These are phyloP conservation scores for Aureobasidium sp. DNA, from an alignment of 2,329 filamentous ascomycete species.

Conservation along the genomic window DNA sequence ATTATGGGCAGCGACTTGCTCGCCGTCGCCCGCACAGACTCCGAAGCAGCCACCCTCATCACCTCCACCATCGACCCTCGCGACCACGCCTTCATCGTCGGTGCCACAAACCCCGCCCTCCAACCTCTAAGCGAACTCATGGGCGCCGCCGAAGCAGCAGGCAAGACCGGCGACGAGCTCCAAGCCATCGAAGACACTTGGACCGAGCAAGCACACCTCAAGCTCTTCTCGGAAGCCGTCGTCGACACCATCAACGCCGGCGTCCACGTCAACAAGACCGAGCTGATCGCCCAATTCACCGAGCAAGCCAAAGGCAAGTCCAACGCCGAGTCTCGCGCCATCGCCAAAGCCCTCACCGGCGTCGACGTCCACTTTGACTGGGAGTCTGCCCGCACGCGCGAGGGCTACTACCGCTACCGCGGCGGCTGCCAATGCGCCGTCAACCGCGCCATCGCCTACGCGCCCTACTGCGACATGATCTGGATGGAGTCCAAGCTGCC, in stretches of 20 bases:
- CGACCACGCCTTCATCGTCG: constrained; percentile 90
- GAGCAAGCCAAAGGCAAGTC: constrained; percentile 70
- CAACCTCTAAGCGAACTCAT: constrained; percentile 87
- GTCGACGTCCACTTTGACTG: constrained; percentile 87
- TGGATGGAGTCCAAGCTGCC: constrained; percentile 99
- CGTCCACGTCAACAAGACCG: constrained; percentile 60
- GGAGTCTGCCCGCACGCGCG: constrained; percentile 85
- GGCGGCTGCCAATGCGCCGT: constrained; percentile 88
- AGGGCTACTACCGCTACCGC: constrained; percentile 90
- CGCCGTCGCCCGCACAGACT: constrained; percentile 89
- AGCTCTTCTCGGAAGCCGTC: constrained; percentile 87
- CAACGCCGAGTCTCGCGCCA: constrained; percentile 71
- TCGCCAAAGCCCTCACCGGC: constrained; percentile 71
- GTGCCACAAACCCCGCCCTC: constrained; percentile 76
- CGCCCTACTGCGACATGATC: constrained; percentile 65
- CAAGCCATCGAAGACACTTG: constrained; percentile 91
- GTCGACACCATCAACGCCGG: constrained; percentile 69
- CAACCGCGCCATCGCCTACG: constrained; percentile 85
- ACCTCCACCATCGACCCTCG: constrained; percentile 92
- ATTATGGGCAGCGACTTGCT: constrained; percentile 95
- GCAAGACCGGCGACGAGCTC: constrained; percentile 72
- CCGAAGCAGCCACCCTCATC: constrained; percentile 95
- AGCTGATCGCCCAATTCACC: constrained; percentile 60
- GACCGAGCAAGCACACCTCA: constrained; percentile 69
- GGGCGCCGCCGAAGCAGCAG: constrained; percentile 72